These are phyloP conservation scores for Priceomyces castillae DNA, from an alignment of 805 yeast species.

Conservation along the genomic window DNA sequence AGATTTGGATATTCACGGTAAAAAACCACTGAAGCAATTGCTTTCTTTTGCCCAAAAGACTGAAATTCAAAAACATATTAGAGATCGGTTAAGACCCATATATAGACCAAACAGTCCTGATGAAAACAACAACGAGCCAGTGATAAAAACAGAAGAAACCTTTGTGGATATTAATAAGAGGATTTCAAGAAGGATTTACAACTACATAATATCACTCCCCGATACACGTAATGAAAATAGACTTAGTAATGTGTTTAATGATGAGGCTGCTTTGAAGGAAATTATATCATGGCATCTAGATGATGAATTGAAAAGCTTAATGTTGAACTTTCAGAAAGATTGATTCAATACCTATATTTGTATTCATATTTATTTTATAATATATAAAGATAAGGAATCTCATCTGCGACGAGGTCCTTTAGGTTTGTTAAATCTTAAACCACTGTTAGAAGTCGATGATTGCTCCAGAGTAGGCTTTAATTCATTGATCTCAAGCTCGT, in stretches of 20 bases:
- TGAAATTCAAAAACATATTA: constrained; percentile 54
- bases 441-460: constrained; percentile 8
- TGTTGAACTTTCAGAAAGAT: too few species aligned
- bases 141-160: constrained; percentile 29
- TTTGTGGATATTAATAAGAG: constrained; percentile 62
- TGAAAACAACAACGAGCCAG: constrained; percentile 22
- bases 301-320: constrained; percentile 15
- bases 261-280: constrained; percentile 15
- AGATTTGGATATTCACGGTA: not conserved
- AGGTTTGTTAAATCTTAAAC: constrained; percentile 53
- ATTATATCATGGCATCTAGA: constrained; percentile 25
- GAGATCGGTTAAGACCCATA: constrained; percentile 49
- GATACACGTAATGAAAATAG: constrained; percentile 7
- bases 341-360: not conserved
- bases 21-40: not conserved
- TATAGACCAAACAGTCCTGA: constrained; percentile 27
- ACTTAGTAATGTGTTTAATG: constrained; percentile 17
- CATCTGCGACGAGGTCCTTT: constrained; percentile 62
- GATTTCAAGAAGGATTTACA: constrained; percentile 60
- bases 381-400: not conserved
- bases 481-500: constrained; percentile 59
- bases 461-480: constrained; percentile 24
- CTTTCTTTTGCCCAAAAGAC: constrained; percentile 47
- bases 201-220: constrained; percentile 20
- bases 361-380: not conserved